Base-by-base conservation (phyloP, 2,329 filamentous ascomycete genomes). In the Chrysosporium queenslandicum region DNA sequence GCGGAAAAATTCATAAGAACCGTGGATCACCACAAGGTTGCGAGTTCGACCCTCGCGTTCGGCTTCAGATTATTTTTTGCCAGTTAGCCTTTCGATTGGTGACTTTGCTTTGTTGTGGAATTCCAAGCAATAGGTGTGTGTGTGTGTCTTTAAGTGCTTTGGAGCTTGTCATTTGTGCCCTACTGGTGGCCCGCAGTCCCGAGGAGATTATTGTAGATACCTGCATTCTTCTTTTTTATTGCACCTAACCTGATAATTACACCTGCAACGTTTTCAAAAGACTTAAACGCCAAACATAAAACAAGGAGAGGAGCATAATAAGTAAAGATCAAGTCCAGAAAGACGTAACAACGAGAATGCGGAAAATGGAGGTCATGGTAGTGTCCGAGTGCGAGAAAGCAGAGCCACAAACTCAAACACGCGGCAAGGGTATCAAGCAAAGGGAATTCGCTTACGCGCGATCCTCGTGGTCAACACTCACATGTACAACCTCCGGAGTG, bases 31-130 rank as follows among this genome's bases (percentile, higher is more conserved):
- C 67, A 66, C 65, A 67, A 66, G 63, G 64, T 60, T 68, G 67
- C 64, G 66, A 65, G 67, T 68, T 69, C 67, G 64, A 69, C 62
- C 67, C 66, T 66, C 67, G 63, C 66, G 66, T 69, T 67, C 60
- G 67, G 66, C 65, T 68, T 39, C 20, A 39, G 16, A 1, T 39
- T 39, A 18, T 39, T 39, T 39, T 39, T 5, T 5, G 14, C 6
- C 4, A n/a, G n/a, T n/a, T n/a, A n/a, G n/a, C n/a, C n/a, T n/a
- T n/a, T n/a, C n/a, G n/a, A n/a, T n/a, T n/a, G n/a, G n/a, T n/a
- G n/a, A n/a, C n/a, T n/a, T n/a, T n/a, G n/a, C n/a, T n/a, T n/a
- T n/a, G n/a, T n/a, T n/a, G n/a, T n/a, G n/a, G n/a, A n/a, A n/a
- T n/a, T n/a, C n/a, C n/a, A n/a, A n/a, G n/a, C n/a, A n/a, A n/a